A percentile compares a stretch with the other conserved stretches of the same genome.
Conservation (phyloP, 106 monocot species). For the Ottelia alismoides region DNA sequence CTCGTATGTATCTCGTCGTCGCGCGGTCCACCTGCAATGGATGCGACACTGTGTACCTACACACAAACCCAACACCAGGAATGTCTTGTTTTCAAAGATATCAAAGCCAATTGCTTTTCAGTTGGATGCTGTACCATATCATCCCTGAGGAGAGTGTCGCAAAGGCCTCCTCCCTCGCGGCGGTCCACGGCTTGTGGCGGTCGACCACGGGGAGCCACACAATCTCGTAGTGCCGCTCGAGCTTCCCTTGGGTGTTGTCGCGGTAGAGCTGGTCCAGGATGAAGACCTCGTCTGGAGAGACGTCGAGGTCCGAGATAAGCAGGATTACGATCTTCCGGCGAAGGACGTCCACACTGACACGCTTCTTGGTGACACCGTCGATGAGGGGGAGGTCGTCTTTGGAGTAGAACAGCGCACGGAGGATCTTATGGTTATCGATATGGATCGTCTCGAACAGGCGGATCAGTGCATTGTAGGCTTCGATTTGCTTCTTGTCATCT, state of each 20-base stretch:
- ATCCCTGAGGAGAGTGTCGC: constrained; percentile 25
- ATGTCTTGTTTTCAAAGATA: no score
- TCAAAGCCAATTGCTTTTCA: no score
- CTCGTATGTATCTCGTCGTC: constrained; percentile 35
- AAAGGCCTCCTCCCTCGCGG: constrained; percentile 27
- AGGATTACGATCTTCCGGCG: constrained; percentile 70
- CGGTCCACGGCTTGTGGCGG: constrained; percentile 30
- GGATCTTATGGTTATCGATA: constrained; percentile 79
- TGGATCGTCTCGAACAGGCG: constrained; percentile 50
- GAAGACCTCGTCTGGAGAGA: constrained; percentile 60
- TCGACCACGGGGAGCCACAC: constrained; percentile 76
- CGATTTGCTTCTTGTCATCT: constrained; percentile 55
- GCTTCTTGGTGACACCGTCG: constrained; percentile 45
- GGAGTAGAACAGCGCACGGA: constrained; percentile 41
- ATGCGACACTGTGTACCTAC: constrained; percentile 38
- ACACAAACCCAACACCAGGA: constrained; percentile 24
- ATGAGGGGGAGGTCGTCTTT: constrained; percentile 62
- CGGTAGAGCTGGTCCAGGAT: constrained; percentile 59
- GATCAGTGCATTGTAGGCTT: constrained; percentile 49
- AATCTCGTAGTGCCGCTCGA: constrained; percentile 60
- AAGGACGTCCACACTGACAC: constrained; percentile 41
- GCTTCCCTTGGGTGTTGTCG: constrained; percentile 42
- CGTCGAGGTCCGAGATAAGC: constrained; percentile 53
- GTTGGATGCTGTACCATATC: constrained; percentile 89
- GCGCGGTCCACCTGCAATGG: constrained; percentile 33